Evolutionary conservation across 2,329 filamentous ascomycete species (phyloP), one percentile per base, ranked within the genome.

Genomic region (Geosmithia flava): DNA sequence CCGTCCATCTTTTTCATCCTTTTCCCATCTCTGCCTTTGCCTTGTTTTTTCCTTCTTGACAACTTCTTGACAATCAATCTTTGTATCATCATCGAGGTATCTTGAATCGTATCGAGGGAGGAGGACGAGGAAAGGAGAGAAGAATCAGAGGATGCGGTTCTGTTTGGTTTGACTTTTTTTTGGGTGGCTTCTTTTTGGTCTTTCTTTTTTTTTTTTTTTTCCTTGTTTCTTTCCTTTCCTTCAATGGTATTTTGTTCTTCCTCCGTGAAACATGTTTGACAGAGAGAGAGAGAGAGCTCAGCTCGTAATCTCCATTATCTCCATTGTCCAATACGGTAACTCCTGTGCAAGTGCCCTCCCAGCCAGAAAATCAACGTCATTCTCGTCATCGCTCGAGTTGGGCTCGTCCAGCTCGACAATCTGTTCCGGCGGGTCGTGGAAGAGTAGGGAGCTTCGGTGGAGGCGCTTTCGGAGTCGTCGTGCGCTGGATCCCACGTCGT

Each of bases 351-450:
- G 60, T n/a, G 62, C 57, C 47, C 68, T 62, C 20, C 66, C 63
- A 10, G 67, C 60, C 15, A 63, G 55, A 43, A 47, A 45, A 37
- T 37, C 33, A 30, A 40, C 47, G 33, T 42, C 44, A 17, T 59
- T 59, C 46, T 71, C 69, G 41, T 72, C 69, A 20, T 71, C 69
- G 50, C 66, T 67, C 20, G 70, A 73, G 49, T 69, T 65, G 11
- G 73, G 73, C 57, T 76, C 74, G 16, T 76, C 74, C 1, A 74
- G 62, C 59, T 77, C 74, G 39, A 75, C 71, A 49, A 77, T 77
- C 39, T 69, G 65, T 45, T 67, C 65, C 11, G 69, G 70, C 30
- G 72, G 71, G 50, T 76, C 72, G 19, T 69, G 64, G 52, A 75
- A 74, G 23, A 69, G 64, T n/a, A 74, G 54, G 51, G 65, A 67